Base-by-base conservation (phyloP, 2,329 filamentous ascomycete species). In the Septoria petroselini region DNA sequence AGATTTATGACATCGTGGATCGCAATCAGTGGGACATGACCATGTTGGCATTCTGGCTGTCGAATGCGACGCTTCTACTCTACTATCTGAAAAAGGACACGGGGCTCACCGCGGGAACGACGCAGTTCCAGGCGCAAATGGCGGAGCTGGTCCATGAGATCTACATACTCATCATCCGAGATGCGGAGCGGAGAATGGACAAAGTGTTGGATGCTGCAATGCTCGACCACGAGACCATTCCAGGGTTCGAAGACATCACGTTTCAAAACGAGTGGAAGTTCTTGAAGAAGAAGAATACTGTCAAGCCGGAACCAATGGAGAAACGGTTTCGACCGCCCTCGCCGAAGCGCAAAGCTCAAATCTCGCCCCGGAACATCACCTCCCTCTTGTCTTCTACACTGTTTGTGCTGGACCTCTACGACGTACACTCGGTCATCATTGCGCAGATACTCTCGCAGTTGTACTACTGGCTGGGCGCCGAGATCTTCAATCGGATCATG, bases 201-300 rank as follows among this genome's bases (percentile, higher is more conserved):
- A 97, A 96, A 71, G 88, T 95, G 29, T 75, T 98, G 35, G 91
- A 97, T 66, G 78, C 82, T 21, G 91, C 91, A 15, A 95, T 98
- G 86, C 79, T 98, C 41, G 93, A 98, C 63, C 91, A 97, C 68
- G 93, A 98, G 71, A 96, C 91, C 0, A 98, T 98, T 56, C 91
- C 93, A 1, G 93, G 93, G 0, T 93, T 98, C 59, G 91, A 97
- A 66, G 91, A 95, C 65, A 89, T 98, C 52, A 85, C 89, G 4
- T 98, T 98, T 65, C 91, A 97, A 67, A 91, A 97, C 65, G 93
- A 98, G 68, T 98, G 93, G 93, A 96, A 95, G 63, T 79, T 98
- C 30, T 95, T 98, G 72, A 91, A 93, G 65, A 82, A 86, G 49
- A 97, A 95, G 69, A 82, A 86, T 54, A 90, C 94, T 60, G 83